Evolutionary conservation across 2,329 filamentous ascomycete genomes (phyloP).

Genomic region (Cryphonectria radicalis): DNA sequence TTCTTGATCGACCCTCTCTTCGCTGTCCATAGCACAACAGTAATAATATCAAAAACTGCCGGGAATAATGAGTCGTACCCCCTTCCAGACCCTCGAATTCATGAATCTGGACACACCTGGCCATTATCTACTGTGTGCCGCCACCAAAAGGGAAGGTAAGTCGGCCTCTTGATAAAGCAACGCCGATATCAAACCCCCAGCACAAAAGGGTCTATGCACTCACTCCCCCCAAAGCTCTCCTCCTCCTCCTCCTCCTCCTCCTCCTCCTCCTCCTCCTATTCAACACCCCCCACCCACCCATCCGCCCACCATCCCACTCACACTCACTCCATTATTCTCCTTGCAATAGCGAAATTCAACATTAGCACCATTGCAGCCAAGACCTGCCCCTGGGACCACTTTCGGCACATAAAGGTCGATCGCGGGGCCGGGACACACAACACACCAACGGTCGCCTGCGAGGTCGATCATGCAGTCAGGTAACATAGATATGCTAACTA

Average conservation of each 20-base stretch:
- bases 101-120: slow-evolving; percentile 7
- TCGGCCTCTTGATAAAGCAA: slow-evolving; percentile 7
- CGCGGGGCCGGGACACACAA: slow-evolving; percentile 5
- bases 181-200: slow-evolving; percentile 10
- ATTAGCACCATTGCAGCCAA: neutral
- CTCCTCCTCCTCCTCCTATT: neutral
- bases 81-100: neutral
- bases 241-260: no score
- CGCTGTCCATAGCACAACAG: neutral
- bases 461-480: slow-evolving; percentile 1
- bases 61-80: neutral
- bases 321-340: neutral
- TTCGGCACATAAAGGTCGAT: slow-evolving; percentile 14
- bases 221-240: neutral
- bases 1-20: neutral
- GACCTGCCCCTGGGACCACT: neutral
- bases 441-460: neutral
- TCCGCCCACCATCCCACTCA: neutral
- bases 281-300: neutral
- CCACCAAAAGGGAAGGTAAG: slow-evolving; percentile 18
- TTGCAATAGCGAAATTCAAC: neutral
- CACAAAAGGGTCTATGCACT: neutral
- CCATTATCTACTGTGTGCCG: neutral
- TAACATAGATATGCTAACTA: neutral
- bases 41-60: neutral